These are phyloP conservation scores for Fistulifera solaris DNA, from an alignment of 108 stramenopile genomes.

Conservation along the genomic window DNA sequence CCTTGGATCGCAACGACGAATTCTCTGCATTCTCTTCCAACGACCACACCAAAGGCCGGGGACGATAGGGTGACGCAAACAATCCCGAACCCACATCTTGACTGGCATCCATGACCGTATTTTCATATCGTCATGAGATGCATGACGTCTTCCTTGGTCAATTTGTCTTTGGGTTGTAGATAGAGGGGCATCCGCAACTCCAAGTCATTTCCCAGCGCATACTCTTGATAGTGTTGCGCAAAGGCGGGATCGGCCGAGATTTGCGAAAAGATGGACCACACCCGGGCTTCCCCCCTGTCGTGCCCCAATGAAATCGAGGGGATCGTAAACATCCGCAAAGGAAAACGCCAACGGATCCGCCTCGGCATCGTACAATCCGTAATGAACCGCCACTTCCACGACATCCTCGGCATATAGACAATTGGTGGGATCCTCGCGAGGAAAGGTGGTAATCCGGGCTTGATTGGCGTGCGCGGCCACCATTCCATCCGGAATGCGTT, in stretches of 20 bases:
- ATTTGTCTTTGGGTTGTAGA: constrained; percentile 35
- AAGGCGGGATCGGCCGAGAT: constrained; percentile 27
- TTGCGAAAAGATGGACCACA: constrained; percentile 50
- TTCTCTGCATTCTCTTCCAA: background rate
- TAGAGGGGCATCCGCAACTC: constrained; percentile 60
- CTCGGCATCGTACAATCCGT: constrained; percentile 39
- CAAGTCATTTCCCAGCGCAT: constrained; percentile 45
- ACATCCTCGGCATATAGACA: constrained; percentile 44
- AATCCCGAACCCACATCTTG: constrained; percentile 49
- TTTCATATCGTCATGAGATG: constrained; percentile 58
- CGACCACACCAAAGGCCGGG: constrained; percentile 45
- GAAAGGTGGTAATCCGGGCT: constrained; percentile 51
- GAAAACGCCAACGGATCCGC: constrained; percentile 30
- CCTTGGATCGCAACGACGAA: background rate
- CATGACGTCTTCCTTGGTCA: constrained; percentile 39
- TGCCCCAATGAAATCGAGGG: constrained; percentile 39
- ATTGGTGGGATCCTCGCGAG: constrained; percentile 36
- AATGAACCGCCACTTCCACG: constrained; percentile 43
- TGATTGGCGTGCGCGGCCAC: constrained; percentile 65
- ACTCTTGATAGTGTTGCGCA: constrained; percentile 31
- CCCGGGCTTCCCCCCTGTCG: constrained; percentile 57
- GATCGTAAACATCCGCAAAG: constrained; percentile 61
- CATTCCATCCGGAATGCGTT: constrained; percentile 43
- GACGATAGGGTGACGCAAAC: constrained; percentile 39
- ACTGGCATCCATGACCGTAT: constrained; percentile 33